Conservation (phyloP, 805 yeast species). For the Kodamaea hsintzibuensis region DNA sequence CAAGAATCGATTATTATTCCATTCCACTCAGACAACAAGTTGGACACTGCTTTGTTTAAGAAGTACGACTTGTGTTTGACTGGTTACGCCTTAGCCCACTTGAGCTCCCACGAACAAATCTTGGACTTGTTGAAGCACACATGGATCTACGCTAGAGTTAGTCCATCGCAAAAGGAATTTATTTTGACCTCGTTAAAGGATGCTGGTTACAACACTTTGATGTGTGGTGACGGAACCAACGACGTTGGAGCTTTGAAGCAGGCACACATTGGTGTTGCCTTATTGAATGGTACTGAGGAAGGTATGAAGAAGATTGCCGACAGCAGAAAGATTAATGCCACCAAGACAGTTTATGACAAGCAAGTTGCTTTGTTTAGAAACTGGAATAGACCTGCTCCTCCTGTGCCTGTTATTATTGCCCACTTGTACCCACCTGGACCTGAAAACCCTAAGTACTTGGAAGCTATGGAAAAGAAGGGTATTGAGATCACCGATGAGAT, state of each 20-base stretch:
- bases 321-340: conserved; percentile 64
- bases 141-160: conserved; percentile 97
- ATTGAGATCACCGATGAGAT: conserved; percentile 75
- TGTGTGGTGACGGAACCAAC: conserved; percentile 99
- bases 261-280: conserved; percentile 98
- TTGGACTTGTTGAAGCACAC: conserved; percentile 77
- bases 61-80: conserved; percentile 87
- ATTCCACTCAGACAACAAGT: conserved; percentile 56
- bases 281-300: conserved; percentile 94
- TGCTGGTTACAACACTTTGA: conserved; percentile 87
- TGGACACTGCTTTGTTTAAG: conserved; percentile 58
- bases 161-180: conserved; percentile 94
- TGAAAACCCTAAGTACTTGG: conserved; percentile 80
- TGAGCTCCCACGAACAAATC: conserved; percentile 69
- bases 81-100: conserved; percentile 79
- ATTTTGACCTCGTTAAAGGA: conserved; percentile 80
- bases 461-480: conserved; percentile 84
- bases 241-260: conserved; percentile 99
- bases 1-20: conserved; percentile 73
- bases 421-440: conserved; percentile 97
- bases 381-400: conserved; percentile 85
- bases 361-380: conserved; percentile 75
- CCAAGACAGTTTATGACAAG: conserved; percentile 72
- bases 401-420: conserved; percentile 84
- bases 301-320: conserved; percentile 88